Conservation (phyloP, 176 grass and related monocot genomes). For the Triticum aestivum region DNA sequence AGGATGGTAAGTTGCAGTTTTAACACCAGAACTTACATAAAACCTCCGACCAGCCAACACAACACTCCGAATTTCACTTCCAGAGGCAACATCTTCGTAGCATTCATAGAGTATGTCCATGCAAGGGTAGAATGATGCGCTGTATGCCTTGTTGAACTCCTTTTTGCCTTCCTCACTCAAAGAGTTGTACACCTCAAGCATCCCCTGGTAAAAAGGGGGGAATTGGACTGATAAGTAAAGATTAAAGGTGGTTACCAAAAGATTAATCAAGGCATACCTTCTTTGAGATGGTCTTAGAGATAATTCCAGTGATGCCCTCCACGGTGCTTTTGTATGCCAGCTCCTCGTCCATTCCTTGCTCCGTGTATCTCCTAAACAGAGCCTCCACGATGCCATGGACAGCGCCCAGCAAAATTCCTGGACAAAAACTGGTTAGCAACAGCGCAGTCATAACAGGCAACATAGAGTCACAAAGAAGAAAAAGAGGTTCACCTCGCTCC, state of each 20-base stretch:
- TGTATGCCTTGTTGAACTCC: slow-evolving; percentile 72
- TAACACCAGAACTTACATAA: slow-evolving; percentile 39
- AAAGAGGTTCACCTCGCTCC: slow-evolving; percentile 51
- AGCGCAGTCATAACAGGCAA: background rate
- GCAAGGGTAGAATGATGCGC: slow-evolving; percentile 70
- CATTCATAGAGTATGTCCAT: slow-evolving; percentile 78
- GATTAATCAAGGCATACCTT: slow-evolving; percentile 32
- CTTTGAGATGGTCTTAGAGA: slow-evolving; percentile 76
- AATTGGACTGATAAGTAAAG: background rate
- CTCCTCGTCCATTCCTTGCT: slow-evolving; percentile 74
- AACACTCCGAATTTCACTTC: slow-evolving; percentile 84
- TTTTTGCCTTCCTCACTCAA: slow-evolving; percentile 60
- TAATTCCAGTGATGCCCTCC: slow-evolving; percentile 79
- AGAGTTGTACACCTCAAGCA: slow-evolving; percentile 72
- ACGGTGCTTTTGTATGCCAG: slow-evolving; percentile 70
- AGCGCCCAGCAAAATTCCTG: slow-evolving; percentile 76
- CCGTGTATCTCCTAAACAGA: slow-evolving; percentile 70
- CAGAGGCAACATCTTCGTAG: slow-evolving; percentile 69
- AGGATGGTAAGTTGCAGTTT: background rate
- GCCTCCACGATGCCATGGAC: slow-evolving; percentile 77
- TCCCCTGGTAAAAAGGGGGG: slow-evolving; percentile 41
- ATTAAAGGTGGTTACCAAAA: background rate
- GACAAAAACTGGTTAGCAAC: slow-evolving; percentile 2
- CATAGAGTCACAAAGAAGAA: background rate
- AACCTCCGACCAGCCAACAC: slow-evolving; percentile 73